Evolutionary conservation across 148 eudicot genomes (phyloP), one percentile per base, ranked within the genome.

Genomic region (Selenicereus undatus): DNA sequence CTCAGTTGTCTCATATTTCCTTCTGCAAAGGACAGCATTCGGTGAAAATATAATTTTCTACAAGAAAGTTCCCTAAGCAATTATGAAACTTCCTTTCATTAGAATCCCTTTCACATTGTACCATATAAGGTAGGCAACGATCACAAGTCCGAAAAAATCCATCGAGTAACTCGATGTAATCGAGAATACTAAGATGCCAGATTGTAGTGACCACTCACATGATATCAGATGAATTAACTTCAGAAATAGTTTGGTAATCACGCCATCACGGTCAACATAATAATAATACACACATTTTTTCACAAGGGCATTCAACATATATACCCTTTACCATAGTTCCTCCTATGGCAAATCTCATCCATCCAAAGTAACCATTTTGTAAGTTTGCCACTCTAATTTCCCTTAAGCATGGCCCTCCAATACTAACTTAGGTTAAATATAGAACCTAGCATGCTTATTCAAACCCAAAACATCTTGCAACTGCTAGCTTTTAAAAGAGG

Each of bases 41-140:
- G 51, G 78, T 80, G 77, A 64, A 83, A 84, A 71, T 76, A 79
- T 65, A 77, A 43, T 75, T 81, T 58, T 70, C 70, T 42, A 64
- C 27, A 39, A 70, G 60, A 35, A 75, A 76, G 82, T 64, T 75
- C 64, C 76, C 64, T 80, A 78, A 48, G 83, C 83, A 58, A 75
- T 26, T 24, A 71, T 73, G 52, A 69, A 70, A 75, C 78, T 27
- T n/a, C 80, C 77, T 83, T 73, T 3, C 75, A 64, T 42, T 45
- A 68, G 62, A 60, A 74, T 65, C 76, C 56, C 51, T 78, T 76
- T 64, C 50, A 48, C 80, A 42, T 60, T 62, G 78, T 78, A 78
- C 78, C 68, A 73, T 62, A 77, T 73, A 62, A 78, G 84, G 76
- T 77, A 60, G 85, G 74, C 83, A 80, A 84, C 78, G 79, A 82